Conservation (phyloP, 139 green algal genomes). For the Chlamydomonas asymmetrica region DNA sequence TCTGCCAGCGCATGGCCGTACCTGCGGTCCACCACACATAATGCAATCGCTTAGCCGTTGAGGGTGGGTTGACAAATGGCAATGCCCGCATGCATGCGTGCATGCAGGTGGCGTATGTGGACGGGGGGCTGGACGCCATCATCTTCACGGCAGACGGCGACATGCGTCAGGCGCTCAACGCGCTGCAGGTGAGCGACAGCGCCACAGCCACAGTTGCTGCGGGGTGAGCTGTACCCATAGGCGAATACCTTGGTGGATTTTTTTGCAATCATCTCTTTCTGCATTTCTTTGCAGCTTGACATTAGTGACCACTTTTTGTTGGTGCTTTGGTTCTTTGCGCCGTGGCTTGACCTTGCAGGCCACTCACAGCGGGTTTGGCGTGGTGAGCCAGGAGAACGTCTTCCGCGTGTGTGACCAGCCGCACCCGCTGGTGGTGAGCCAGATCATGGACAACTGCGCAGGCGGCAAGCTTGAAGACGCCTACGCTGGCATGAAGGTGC, state of each 20-base stretch:
- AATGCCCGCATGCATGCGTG: too few relatives aligned
- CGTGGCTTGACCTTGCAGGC: constrained; percentile 57
- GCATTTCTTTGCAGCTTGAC: too few relatives aligned
- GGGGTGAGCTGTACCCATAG: too few relatives aligned
- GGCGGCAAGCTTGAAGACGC: constrained; percentile 77
- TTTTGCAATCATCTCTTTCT: too few relatives aligned
- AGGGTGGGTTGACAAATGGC: too few relatives aligned
- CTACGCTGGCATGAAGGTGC: constrained; percentile 76
- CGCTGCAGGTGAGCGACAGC: constrained; percentile 88
- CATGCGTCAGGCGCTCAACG: constrained; percentile 99
- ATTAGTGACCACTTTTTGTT: too few relatives aligned
- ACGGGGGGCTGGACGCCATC: constrained; percentile 91
- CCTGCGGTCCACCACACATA: too few relatives aligned
- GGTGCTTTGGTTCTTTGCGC: too few relatives aligned
- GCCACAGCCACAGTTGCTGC: too few relatives aligned
- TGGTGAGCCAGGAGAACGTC: constrained; percentile 88
- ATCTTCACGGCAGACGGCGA: constrained; percentile 99
- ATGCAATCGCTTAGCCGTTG: too few relatives aligned
- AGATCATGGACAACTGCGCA: constrained; percentile 76
- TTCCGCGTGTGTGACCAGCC: constrained; percentile 98
- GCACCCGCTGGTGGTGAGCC: constrained; percentile 84
- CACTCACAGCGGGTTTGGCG: constrained; percentile 87
- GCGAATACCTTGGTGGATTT: too few relatives aligned
- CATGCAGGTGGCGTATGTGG: constrained; percentile 64
- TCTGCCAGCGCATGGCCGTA: too few relatives aligned